These are phyloP conservation scores for Eucalyptus marginata DNA, from an alignment of 345 rosid species.

Conservation along the genomic window DNA sequence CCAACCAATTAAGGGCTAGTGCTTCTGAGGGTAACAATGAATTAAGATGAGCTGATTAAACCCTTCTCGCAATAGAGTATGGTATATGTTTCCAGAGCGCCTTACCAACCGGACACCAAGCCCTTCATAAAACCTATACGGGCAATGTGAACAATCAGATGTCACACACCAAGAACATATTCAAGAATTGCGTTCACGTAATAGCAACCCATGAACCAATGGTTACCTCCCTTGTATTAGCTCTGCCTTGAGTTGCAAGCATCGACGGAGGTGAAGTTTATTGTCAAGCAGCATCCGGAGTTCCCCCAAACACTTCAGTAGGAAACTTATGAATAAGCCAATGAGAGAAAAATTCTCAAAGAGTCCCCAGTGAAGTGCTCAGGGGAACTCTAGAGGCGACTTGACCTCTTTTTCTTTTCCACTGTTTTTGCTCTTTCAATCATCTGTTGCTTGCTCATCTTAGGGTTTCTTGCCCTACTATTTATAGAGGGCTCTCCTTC, in stretches of 20 bases:
- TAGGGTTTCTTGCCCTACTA: neutral
- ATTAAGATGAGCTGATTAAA: neutral
- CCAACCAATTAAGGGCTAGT: neutral
- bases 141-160: neutral
- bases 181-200: neutral
- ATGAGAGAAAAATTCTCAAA: neutral
- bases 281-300: slow-evolving; percentile 25
- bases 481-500: neutral
- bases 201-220: neutral
- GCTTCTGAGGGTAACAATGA: neutral
- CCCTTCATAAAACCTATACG: neutral
- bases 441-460: neutral
- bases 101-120: neutral
- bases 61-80: neutral
- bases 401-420: neutral
- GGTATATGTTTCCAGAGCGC: neutral
- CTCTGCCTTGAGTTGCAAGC: neutral
- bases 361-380: slow-evolving; percentile 24
- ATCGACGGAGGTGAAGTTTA: neutral
- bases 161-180: neutral
- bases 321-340: neutral
- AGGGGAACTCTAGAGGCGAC: slow-evolving; percentile 14
- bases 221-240: neutral
- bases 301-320: slow-evolving; percentile 61
- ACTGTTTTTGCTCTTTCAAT: neutral